Evolutionary conservation across 2,329 filamentous ascomycete genomes (phyloP), one percentile per base, ranked within the genome.

Genomic region (Simplicillium sp.): DNA sequence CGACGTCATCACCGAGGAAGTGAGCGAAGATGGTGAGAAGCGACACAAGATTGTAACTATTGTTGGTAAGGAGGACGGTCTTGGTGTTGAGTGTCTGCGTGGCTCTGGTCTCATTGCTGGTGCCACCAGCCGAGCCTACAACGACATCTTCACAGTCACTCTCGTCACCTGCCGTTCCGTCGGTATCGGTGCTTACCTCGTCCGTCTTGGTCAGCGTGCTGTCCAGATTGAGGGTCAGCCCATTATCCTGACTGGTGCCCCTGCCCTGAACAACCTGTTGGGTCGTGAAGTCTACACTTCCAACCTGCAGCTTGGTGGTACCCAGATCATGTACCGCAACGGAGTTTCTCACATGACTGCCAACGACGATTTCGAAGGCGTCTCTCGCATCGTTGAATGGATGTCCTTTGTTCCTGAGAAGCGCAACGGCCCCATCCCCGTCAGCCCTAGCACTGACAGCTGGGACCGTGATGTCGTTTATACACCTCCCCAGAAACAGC

Each of bases 301-400:
- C 46, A 98, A 98, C 76, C 69, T 98, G 58, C 92, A 98, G 73
- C 87, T 98, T 50, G 92, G 92, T 80, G 92, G 92, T 54, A 98
- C 92, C n/a, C 92, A 98, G 68, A 98, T 98, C 76, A 98, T 98
- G 92, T 97, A 98, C 80, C 89, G 87, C 70, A 98, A 98, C 62
- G 92, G 92, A 79, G 92, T 98, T 34, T 97, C 92, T 16, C 92
- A 98, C 72, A 90, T 97, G 86, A 96, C 90, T 51, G 92, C 92
- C 56, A 85, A 84, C 53, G 90, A 98, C 57, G 92, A 98, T 69
- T 97, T 98, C 55, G 89, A 90, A 56, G 92, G 92, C 77, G 86
- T 98, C 16, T 88, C 86, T 56, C 94, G 94, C 75, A 97, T 98
- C 59, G 87, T 97, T 38, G 84, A 94, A 61, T 98, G 92, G 92